phyloP scores from a whole-genome alignment of 2,329 filamentous ascomycete species.

The Colletotrichum liriopes region DNA sequence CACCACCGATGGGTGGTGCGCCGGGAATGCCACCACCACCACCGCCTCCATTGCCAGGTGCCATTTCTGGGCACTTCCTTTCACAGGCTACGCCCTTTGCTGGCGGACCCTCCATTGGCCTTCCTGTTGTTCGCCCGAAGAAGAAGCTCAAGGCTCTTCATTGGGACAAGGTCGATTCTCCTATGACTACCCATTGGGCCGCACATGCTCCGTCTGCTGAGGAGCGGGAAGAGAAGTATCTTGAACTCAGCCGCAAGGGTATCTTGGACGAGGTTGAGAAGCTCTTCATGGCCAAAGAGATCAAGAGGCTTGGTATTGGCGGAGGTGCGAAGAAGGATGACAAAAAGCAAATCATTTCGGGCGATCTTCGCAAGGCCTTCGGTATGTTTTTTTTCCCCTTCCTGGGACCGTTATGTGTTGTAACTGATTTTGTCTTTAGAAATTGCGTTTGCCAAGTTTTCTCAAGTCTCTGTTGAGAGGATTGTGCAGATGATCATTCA shows the following conservation, averaged over 20 bases:
- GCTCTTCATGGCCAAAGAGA: slow-evolving; percentile 97
- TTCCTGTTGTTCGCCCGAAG: slow-evolving; percentile 91
- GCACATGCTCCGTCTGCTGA: slow-evolving; percentile 87
- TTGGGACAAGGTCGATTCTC: slow-evolving; percentile 98
- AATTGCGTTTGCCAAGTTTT: slow-evolving; percentile 95
- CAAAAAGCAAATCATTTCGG: slow-evolving; percentile 97
- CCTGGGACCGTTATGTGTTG: not conserved
- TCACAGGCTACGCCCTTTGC: slow-evolving; percentile 71
- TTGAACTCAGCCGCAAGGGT: slow-evolving; percentile 92
- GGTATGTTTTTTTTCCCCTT: slow-evolving; percentile 63
- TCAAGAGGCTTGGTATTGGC: slow-evolving; percentile 84
- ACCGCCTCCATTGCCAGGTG: slow-evolving; percentile 68
- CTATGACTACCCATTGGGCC: slow-evolving; percentile 94
- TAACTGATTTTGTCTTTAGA: slow-evolving; percentile 59
- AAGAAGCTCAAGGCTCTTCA: slow-evolving; percentile 99
- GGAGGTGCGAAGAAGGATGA: slow-evolving; percentile 82
- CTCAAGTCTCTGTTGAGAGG: slow-evolving; percentile 85
- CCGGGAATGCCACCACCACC: slow-evolving; percentile 67
- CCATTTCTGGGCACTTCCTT: slow-evolving; percentile 83
- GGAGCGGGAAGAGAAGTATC: slow-evolving; percentile 95
- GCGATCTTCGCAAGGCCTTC: slow-evolving; percentile 89
- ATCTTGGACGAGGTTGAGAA: slow-evolving; percentile 98
- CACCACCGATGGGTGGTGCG: slow-evolving; percentile 62
- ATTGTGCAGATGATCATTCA: slow-evolving; percentile 95
- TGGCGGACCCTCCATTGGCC: slow-evolving; percentile 71